Base-by-base conservation (phyloP, 192 early-diverging fungal genomes). In the Phlyctochytrium planicorne region DNA sequence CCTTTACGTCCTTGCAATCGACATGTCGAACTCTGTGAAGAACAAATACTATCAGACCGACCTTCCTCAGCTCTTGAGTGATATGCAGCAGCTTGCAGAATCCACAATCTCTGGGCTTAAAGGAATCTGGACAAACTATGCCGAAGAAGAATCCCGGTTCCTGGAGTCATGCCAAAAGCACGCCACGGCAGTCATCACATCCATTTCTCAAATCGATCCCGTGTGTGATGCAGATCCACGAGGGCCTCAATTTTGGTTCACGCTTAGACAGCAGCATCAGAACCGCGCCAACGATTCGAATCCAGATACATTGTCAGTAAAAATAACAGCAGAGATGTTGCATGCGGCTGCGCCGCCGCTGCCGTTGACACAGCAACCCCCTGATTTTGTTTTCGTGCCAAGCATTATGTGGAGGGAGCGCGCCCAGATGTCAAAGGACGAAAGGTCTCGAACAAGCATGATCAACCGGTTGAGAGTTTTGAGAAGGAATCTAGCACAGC, bases 391-490 rank as follows among this genome's bases (percentile, higher is more conserved):
- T 17, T 78, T 74, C 60, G 53, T 68, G 14, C 74, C 80, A 1
- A 73, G 71, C 61, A 65, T 52, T 4, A 52, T 81, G 36, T 81
- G 80, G 80, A 74, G 62, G 55, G 80, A 81, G 32, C 34, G 32
- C 2, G 77, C 70, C 20, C 70, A 80, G 30, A 72, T 93, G 32
- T 80, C 80, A 0, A 60, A 65, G 16, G 90, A 89, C 62, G 87
- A 89, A 31, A 79, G 75, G 29, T 75, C 88, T 2, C 55, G 72
- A 3, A 80, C 88, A 12, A 91, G 81, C 59, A 72, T 93, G 62
- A 82, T 75, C 55, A 93, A 93, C 72, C 86, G 82, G 65, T 72
- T 91, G 23, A 74, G 78, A 53, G 88, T 85, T 63, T 60, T 87
- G 31, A 74, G 77, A 50, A 74, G 81, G 61, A 75, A 79, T 30